Evolutionary conservation across 1,284 basidiomycete genomes (phyloP), one percentile per base, ranked within the genome.

Genomic region (Microbotryum intermedium): DNA sequence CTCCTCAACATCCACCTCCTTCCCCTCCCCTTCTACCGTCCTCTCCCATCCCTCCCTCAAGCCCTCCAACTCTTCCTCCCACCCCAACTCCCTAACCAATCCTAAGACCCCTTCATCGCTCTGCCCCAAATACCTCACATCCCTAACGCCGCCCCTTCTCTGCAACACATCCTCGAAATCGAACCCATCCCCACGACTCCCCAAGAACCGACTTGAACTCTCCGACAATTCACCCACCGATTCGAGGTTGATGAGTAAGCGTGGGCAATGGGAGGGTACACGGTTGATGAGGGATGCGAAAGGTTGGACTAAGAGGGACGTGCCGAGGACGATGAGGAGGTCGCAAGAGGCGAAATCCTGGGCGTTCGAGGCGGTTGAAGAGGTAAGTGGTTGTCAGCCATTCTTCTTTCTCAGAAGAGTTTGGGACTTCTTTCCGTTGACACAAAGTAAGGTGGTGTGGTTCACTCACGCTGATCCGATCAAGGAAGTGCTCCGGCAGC

Each of bases 271-370:
- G 3, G 62, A 30, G 0, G 73, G 68, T 6, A 80, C 80, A 11
- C 72, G 69, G 59, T 78, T 71, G 21, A 80, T 73, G 2, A 82
- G 72, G 1, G 75, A 75, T 3, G 80, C 80, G 67, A 82, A 82
- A 2, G 81, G 81, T 26, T 80, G 77, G 2, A 81, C 80, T 6
- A 84, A 85, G 28, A 94, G 80, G 3, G 90, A 94, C 0, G 94
- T 97, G 28, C 94, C 94, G 67, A 97, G 84, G 30, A 97, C 84
- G 67, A 97, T 84, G 21, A 97, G 81, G 11, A 97, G 79, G 74
- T 97, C 90, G 3, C 88, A 88, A 23, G 70, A 45, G 4, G 78
- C 71, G 28, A 79, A 76, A 45, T 79, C 77, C 60, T 73, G 58
- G 13, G 30, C 10, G 3, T 20, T 20, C 42, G 42, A 9, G 42